phyloP scores from a whole-genome alignment of 2,329 filamentous ascomycete species.

The Alternaria arborescens region DNA sequence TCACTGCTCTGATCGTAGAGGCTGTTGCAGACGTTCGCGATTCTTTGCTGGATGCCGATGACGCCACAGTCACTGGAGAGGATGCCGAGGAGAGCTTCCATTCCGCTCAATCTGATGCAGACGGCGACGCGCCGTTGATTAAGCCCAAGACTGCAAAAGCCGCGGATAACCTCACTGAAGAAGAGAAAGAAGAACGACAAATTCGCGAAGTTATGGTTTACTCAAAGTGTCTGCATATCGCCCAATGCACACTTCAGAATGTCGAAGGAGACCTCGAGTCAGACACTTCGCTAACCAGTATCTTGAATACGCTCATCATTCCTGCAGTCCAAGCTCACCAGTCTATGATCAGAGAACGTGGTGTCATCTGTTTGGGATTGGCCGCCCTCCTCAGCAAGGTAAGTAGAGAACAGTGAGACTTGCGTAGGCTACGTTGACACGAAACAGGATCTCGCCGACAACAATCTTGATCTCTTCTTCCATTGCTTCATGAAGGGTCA shows the following conservation, averaged over 20 bases:
- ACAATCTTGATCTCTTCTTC: constrained; percentile 91
- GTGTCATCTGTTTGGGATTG: constrained; percentile 86
- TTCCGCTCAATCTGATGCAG: constrained; percentile 87
- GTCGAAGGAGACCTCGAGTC: constrained; percentile 87
- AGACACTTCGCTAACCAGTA: constrained; percentile 91
- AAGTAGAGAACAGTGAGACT: constrained; percentile 24
- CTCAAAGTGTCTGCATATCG: constrained; percentile 97
- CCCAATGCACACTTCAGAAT: constrained; percentile 96
- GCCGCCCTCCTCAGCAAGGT: constrained; percentile 89
- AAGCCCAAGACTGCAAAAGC: constrained; percentile 41
- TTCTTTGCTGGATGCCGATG: constrained; percentile 75
- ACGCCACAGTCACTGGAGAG: constrained; percentile 63
- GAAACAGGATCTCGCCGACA: constrained; percentile 77
- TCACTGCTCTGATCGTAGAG: constrained; percentile 86
- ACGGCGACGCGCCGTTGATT: constrained; percentile 64
- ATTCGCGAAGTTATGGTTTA: constrained; percentile 94
- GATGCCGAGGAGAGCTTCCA: constrained; percentile 81
- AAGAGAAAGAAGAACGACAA: constrained; percentile 73
- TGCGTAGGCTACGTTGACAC: constrained; percentile 13
- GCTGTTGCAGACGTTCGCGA: constrained; percentile 97
- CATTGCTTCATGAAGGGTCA: constrained; percentile 96
- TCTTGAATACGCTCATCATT: constrained; percentile 96
- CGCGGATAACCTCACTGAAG: constrained; percentile 53
- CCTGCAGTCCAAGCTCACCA: constrained; percentile 94
- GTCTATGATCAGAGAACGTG: constrained; percentile 88